Base-by-base conservation (phyloP, 2,329 filamentous ascomycete genomes). In the Cladosporium sp. region DNA sequence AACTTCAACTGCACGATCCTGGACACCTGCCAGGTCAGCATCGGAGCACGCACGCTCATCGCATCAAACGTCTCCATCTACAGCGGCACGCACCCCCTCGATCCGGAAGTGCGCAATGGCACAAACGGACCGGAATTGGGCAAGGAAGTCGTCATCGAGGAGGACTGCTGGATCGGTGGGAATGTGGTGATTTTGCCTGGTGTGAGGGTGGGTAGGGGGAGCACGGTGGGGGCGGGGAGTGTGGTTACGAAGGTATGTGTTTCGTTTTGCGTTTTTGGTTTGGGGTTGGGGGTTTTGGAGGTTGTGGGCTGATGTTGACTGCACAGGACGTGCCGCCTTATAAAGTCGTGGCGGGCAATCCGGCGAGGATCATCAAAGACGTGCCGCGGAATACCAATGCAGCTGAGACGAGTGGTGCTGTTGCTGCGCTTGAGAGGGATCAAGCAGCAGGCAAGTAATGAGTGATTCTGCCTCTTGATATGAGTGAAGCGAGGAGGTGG, bases 81-180 rank as follows among this genome's bases (percentile, higher is more conserved):
- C 66, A 80, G 81, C 34, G 90, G 80, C 1, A 84, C 79, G 0
- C 90, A 96, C 68, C 89, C 89, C 1, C 70, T 90, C 0, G 88
- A 95, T 59, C 87, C 88, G 0, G 76, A 76, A 0, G 58, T 92
- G 4, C 80, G 89, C 24, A 85, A 91, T 61, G 89, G 89, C 1
- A 84, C 79, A 1, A 75, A 79, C 12, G 89, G 89, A 0, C 89
- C 89, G 0, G 90, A 96, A 67, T 62, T 72, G 7, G 90, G 89
- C 1, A 82, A 80, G 58, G 80, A 86, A 8, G 88, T 96, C 54
- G 78, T 74, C 12, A 82, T 95, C 47, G 88, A 85, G 0, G 84
- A 89, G 56, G 89, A 95, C 70, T 88, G 87, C 69, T 89, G 88
- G 88, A 69, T 92, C 24, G 87, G 84, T 1, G 86, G 86, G 0